Base-by-base conservation (phyloP, 192 early-diverging fungal genomes). In the Lobosporangium transversale region DNA sequence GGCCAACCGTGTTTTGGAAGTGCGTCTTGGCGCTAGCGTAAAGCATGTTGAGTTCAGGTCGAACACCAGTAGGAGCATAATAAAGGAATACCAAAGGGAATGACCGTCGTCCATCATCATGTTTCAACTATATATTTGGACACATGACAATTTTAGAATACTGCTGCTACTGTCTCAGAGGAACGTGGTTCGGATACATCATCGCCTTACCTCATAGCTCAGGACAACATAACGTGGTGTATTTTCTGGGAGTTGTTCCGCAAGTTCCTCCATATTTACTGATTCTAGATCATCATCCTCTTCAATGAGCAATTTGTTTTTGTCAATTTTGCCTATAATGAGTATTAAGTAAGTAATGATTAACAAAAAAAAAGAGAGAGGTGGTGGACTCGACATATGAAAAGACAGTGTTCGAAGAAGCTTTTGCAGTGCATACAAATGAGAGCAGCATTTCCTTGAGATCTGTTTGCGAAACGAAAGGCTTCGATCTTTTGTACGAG, bases 81-180 rank as follows among this genome's bases (percentile, higher is more conserved):
- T 88, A 90, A 17, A 92, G 70, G 53, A 92, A 89, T 4, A 92
- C 84, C 23, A 96, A 78, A 0, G 94, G 94, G 42, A 86, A 94
- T 9, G 86, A 89, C 17, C 87, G 78, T 7, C 93, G 86, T 15
- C 91, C 93, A 66, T 89, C 86, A 53, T 60, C 55, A 40, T 88
- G 85, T 42, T 83, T 83, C 12, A 87, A 51, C 85, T 89, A 66
- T 33, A 26, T n/a, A n/a, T n/a, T n/a, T n/a, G 37, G 8, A 14
- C 37, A 14, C 37, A 40, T 14, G 14, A 40, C 37, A 40, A 40
- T 14, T 40, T 14, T 14, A n/a, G n/a, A n/a, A n/a, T n/a, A n/a
- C n/a, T n/a, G n/a, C n/a, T n/a, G n/a, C n/a, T n/a, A n/a, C n/a
- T n/a, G n/a, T n/a, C n/a, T n/a, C n/a, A n/a, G n/a, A n/a, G n/a